Conservation (phyloP, 164 flowering plant genomes). For the Berberis thunbergii region DNA sequence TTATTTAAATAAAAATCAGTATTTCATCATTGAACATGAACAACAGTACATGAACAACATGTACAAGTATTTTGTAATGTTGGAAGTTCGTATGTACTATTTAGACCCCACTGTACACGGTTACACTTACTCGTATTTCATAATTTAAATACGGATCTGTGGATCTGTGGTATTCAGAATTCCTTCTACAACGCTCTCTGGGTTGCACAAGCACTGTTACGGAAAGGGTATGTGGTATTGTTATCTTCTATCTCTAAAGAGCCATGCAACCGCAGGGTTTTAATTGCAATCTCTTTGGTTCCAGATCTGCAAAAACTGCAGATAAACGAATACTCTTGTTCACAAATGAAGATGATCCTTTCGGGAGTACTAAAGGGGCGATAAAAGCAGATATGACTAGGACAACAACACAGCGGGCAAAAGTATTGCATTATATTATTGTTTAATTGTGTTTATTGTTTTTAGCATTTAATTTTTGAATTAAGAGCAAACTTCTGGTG, state of each 20-base stretch:
- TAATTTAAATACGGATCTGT: too few relatives aligned
- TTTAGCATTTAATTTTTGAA: not conserved
- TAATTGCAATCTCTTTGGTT: constrained; percentile 10
- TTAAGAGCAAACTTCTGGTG: not conserved
- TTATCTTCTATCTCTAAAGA: not conserved
- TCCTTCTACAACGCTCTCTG: constrained; percentile 88
- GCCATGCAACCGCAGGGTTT: not conserved
- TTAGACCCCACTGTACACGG: too few relatives aligned
- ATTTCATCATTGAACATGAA: too few relatives aligned
- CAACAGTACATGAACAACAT: too few relatives aligned
- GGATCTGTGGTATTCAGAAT: too few relatives aligned
- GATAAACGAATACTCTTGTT: constrained; percentile 76
- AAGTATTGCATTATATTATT: constrained; percentile 32
- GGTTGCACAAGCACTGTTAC: constrained; percentile 91
- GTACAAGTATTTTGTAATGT: too few relatives aligned
- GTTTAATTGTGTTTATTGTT: not conserved
- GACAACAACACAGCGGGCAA: constrained; percentile 88
- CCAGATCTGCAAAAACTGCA: constrained; percentile 75
- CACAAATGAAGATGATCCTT: constrained; percentile 97
- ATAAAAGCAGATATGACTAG: constrained; percentile 72
- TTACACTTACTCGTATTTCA: too few relatives aligned
- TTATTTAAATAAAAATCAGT: too few relatives aligned
- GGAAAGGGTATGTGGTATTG: constrained; percentile 61
- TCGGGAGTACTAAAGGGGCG: constrained; percentile 64
- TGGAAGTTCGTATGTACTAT: too few relatives aligned